Conservation (phyloP, 2,329 filamentous ascomycete species). For the Phialophora macrospora region DNA sequence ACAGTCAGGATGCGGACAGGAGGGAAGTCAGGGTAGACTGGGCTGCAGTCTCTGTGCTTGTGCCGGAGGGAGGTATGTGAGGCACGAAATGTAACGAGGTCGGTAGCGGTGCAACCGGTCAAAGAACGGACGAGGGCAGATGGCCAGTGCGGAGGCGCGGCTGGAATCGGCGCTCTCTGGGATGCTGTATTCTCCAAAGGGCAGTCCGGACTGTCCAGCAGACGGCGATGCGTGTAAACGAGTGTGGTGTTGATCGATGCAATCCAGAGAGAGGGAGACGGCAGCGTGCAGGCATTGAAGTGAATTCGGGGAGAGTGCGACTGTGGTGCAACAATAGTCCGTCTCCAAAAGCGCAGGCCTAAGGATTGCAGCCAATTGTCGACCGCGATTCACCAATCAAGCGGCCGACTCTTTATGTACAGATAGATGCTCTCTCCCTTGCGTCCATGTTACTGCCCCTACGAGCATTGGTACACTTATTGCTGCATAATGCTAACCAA, state of each 20-base stretch:
- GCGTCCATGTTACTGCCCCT: background rate
- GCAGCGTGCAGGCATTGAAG: background rate
- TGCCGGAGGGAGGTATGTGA: conserved; percentile 20
- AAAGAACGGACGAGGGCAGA: conserved; percentile 27
- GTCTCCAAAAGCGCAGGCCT: conserved; percentile 3
- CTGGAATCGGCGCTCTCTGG: conserved; percentile 14
- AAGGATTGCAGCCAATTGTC: conserved; percentile 5
- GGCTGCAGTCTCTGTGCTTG: conserved; percentile 7
- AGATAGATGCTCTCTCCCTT: background rate
- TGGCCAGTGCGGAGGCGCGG: conserved; percentile 28
- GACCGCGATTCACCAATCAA: background rate
- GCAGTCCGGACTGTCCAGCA: conserved; percentile 31
- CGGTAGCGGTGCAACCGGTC: conserved; percentile 20
- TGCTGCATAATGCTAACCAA: background rate
- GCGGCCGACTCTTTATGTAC: background rate
- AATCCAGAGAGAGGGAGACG: conserved; percentile 6
- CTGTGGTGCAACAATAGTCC: conserved; percentile 13
- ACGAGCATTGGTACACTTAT: background rate
- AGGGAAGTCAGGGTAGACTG: background rate
- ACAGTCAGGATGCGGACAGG: background rate
- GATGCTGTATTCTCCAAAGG: conserved; percentile 11
- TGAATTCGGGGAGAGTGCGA: conserved; percentile 8
- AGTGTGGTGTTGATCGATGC: conserved; percentile 18
- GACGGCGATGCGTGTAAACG: conserved; percentile 27
- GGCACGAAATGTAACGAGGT: conserved; percentile 30